Conservation (phyloP, 495 filamentous ascomycete genomes). For the Penicillium waksmanii region DNA sequence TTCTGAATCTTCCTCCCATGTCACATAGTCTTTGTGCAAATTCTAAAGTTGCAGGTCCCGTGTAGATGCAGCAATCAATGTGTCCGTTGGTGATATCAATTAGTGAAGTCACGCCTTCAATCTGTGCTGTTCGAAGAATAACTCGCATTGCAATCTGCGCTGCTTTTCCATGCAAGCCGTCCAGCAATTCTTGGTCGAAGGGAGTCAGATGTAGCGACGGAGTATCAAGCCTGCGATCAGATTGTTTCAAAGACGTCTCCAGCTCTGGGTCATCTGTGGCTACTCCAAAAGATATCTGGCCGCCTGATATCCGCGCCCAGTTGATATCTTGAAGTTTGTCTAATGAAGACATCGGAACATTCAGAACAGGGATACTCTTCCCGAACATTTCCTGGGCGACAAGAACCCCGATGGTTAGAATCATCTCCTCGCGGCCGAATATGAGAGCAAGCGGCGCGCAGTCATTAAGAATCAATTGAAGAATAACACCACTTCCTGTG, state of each 20-base stretch:
- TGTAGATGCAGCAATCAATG: conserved; percentile 41
- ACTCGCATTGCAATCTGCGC: conserved; percentile 31
- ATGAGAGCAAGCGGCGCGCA: conserved; percentile 27
- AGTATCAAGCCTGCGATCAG: background rate
- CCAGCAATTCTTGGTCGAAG: conserved; percentile 26
- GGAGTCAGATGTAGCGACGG: background rate
- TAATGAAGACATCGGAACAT: conserved; percentile 19
- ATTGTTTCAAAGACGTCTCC: background rate
- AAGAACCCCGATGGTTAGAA: conserved; percentile 35
- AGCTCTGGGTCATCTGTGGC: background rate
- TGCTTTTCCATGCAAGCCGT: conserved; percentile 25
- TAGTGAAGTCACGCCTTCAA: conserved; percentile 24
- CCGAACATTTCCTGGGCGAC: conserved; percentile 33
- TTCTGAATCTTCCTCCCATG: conserved; percentile 24
- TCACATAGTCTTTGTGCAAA: conserved; percentile 28
- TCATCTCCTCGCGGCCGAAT: conserved; percentile 33
- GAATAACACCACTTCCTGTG: conserved; percentile 33
- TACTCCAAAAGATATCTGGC: conserved; percentile 1
- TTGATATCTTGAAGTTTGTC: conserved; percentile 5
- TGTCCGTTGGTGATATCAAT: conserved; percentile 33
- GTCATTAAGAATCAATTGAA: conserved; percentile 34
- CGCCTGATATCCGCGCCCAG: conserved; percentile 7
- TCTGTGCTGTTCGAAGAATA: conserved; percentile 24
- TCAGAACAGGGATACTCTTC: conserved; percentile 30
- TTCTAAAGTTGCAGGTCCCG: conserved; percentile 29